Evolutionary conservation across 495 filamentous ascomycete species (phyloP).

Genomic region (Apiosordaria backusii): DNA sequence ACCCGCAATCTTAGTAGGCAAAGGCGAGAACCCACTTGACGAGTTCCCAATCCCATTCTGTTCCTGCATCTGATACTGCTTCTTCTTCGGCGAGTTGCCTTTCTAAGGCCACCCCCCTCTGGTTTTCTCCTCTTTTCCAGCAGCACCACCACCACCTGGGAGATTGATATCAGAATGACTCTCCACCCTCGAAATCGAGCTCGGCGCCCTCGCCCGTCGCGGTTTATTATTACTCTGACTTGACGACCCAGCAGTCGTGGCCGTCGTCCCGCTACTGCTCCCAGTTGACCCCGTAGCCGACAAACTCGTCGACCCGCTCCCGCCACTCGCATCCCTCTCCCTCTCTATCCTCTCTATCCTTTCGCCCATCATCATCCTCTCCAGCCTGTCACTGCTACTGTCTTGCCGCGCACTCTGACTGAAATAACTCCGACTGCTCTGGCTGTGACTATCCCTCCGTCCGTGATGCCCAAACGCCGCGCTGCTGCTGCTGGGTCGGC

Average conservation of each 20-base stretch:
- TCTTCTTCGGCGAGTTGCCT: not conserved
- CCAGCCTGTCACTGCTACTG: not conserved
- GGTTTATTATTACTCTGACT: slow-evolving; percentile 18
- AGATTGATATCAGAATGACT: not conserved
- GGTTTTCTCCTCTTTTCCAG: not conserved
- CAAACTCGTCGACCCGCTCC: not conserved
- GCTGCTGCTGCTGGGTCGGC: not conserved
- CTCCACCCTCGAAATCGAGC: slow-evolving; percentile 16
- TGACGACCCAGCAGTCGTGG: not conserved
- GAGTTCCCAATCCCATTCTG: not conserved
- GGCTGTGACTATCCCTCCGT: not conserved
- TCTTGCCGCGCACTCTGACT: not conserved
- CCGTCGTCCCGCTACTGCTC: slow-evolving; percentile 14
- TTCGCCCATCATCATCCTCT: not conserved
- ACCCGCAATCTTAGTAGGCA: not conserved
- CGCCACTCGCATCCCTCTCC: slow-evolving; percentile 6
- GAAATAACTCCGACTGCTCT: not conserved
- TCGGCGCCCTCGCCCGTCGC: slow-evolving; percentile 25
- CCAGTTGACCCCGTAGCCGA: not conserved
- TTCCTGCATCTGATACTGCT: not conserved
- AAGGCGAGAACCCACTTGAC: not conserved
- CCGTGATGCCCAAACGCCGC: not conserved
- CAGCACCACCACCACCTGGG: not conserved
- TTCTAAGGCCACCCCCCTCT: not conserved
- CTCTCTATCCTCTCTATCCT: slow-evolving; percentile 4